Evolutionary conservation across 208 protist species (phyloP).

Genomic region (Tritrichomonas foetus): DNA sequence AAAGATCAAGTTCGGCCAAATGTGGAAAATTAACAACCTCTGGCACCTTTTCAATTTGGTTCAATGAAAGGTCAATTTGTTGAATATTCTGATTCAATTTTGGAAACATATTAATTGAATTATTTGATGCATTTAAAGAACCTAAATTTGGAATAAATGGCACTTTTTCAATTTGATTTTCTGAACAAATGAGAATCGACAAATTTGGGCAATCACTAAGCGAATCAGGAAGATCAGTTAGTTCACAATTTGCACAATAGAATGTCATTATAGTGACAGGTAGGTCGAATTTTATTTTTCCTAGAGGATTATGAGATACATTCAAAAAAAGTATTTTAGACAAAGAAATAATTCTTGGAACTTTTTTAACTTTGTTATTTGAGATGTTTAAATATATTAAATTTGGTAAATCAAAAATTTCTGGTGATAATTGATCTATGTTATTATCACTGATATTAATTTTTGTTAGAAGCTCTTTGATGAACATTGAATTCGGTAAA

Average conservation of each 20-base stretch:
- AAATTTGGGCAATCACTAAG: background rate
- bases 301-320: no score
- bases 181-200: background rate
- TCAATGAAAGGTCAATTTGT: background rate
- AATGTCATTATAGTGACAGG: no score
- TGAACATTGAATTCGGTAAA: no score
- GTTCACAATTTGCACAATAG: background rate
- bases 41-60: background rate
- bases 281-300: no score
- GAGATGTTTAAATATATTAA: no score
- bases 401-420: no score
- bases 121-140: background rate
- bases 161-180: background rate
- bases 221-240: background rate
- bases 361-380: no score
- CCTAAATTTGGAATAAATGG: background rate
- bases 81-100: background rate
- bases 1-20: background rate
- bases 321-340: no score
- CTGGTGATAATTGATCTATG: no score
- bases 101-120: background rate
- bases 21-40: background rate
- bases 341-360: no score
- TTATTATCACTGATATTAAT: no score
- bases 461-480: no score